phyloP scores from a whole-genome alignment of 1,139 yeast genomes.

The Diutina neorugosa region DNA sequence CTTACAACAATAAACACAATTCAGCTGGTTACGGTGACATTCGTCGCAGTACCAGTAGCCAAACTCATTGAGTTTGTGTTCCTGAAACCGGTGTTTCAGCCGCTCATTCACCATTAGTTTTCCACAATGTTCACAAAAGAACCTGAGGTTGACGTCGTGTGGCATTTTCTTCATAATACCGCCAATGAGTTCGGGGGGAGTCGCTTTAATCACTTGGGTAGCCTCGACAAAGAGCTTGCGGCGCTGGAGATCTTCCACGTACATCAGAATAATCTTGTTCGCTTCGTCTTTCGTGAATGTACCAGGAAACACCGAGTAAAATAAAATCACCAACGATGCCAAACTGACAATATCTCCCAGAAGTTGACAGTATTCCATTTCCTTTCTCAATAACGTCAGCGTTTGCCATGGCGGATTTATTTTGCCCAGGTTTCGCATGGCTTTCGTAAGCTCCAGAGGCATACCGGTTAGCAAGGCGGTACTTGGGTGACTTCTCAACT shows the following conservation, averaged over 20 bases:
- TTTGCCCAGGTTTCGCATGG: not conserved
- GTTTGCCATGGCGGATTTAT: conserved; percentile 17
- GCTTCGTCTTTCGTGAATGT: conserved; percentile 30
- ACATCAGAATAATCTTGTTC: conserved; percentile 51
- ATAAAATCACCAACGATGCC: not conserved
- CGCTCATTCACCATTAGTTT: conserved; percentile 53
- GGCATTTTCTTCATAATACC: conserved; percentile 30
- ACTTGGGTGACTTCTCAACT: not conserved
- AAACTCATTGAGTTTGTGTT: conserved; percentile 14
- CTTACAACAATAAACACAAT: conserved; percentile 71
- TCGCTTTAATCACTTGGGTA: conserved; percentile 41
- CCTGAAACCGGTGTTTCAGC: conserved; percentile 26
- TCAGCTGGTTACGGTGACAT: conserved; percentile 48
- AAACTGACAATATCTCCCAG: conserved; percentile 46
- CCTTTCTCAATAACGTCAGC: conserved; percentile 22
- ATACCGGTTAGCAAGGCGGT: not conserved
- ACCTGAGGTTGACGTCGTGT: conserved; percentile 41
- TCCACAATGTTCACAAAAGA: conserved; percentile 60
- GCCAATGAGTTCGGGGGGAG: conserved; percentile 23
- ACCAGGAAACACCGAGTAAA: not conserved
- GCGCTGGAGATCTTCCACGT: conserved; percentile 44
- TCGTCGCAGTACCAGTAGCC: conserved; percentile 83
- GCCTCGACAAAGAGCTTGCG: conserved; percentile 45
- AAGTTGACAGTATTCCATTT: conserved; percentile 39
- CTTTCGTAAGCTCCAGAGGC: not conserved